Base-by-base conservation (phyloP, 1,284 basidiomycete genomes). In the Kwoniella shivajii region DNA sequence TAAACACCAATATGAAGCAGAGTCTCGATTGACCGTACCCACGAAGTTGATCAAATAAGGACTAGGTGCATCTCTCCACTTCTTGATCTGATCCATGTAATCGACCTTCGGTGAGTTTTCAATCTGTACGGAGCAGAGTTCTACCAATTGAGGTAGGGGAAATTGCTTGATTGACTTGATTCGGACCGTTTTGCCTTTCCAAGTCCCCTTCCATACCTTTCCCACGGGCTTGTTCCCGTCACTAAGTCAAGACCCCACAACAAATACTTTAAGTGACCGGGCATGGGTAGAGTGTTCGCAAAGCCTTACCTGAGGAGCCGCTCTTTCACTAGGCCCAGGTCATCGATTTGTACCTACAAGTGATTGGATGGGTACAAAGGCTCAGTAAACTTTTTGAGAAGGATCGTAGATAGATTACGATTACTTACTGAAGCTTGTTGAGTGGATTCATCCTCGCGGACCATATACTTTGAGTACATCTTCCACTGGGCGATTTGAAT, bases 161-260 rank as follows among this genome's bases (percentile, higher is more conserved):
- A 13, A 4, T n/a, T 31, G 49, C 13, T 24, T 29, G 26, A 31
- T 27, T 29, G 26, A 20, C 29, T 51, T 51, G 26, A 51, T 31
- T 13, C 49, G 49, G 3, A 51, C 49, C 9, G 16, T 29, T 18
- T 33, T 39, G 13, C 49, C 49, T 4, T n/a, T 4, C 26, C 36
- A 51, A 4, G n/a, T n/a, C 16, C 26, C 49, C 18, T 51, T 42
- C 49, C 49, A 51, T 16, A 39, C 37, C n/a, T 50, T 38, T 22
- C 48, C 36, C n/a, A 27, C 22, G 20, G 9, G 14, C 1, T 36
- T 27, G 37, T 26, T 29, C 22, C 24, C 33, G 36, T 20, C 44
- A 34, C 9, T 7, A 16, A 9, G 9, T 7, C 31, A 9, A 16
- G 9, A 34, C 31, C 31, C 7, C 7, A 34, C 9, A 9, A 34